phyloP scores from a whole-genome alignment of 2,329 filamentous ascomycete species.

The Boeremia exigua region DNA sequence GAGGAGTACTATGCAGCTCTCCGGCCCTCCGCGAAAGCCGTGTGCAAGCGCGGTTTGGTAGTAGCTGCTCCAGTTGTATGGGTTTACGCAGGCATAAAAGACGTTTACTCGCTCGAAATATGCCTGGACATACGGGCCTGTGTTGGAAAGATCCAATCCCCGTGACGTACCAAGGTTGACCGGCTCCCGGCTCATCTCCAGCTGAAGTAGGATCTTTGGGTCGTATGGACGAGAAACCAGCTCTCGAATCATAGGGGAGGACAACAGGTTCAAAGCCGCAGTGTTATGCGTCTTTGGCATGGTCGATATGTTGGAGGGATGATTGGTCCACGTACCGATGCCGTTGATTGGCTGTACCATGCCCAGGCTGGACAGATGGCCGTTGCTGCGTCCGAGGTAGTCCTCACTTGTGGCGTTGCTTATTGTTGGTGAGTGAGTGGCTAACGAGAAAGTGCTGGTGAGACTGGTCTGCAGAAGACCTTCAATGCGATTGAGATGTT shows the following conservation, averaged over 20 bases:
- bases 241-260: constrained; percentile 81
- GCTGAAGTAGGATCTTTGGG: constrained; percentile 78
- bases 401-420: constrained; percentile 55
- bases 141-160: constrained; percentile 76
- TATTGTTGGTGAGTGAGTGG: constrained; percentile 60
- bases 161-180: constrained; percentile 64
- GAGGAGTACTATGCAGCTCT: constrained; percentile 81
- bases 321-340: constrained; percentile 73
- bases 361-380: constrained; percentile 44
- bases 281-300: constrained; percentile 88
- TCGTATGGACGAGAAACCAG: constrained; percentile 79
- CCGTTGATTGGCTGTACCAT: constrained; percentile 58
- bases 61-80: constrained; percentile 77
- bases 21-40: constrained; percentile 77
- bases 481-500: constrained; percentile 79
- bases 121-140: constrained; percentile 74
- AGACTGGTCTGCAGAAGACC: constrained; percentile 76
- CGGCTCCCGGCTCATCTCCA: constrained; percentile 82
- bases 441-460: constrained; percentile 61
- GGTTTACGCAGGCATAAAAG: constrained; percentile 86
- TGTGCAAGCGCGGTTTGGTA: constrained; percentile 77
- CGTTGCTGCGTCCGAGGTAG: constrained; percentile 47
- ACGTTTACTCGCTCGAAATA: constrained; percentile 84
- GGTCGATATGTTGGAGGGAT: constrained; percentile 73
- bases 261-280: constrained; percentile 76